These are phyloP conservation scores for Microbotryomycetes sp. DNA, from an alignment of 1,284 basidiomycete species.

Conservation along the genomic window DNA sequence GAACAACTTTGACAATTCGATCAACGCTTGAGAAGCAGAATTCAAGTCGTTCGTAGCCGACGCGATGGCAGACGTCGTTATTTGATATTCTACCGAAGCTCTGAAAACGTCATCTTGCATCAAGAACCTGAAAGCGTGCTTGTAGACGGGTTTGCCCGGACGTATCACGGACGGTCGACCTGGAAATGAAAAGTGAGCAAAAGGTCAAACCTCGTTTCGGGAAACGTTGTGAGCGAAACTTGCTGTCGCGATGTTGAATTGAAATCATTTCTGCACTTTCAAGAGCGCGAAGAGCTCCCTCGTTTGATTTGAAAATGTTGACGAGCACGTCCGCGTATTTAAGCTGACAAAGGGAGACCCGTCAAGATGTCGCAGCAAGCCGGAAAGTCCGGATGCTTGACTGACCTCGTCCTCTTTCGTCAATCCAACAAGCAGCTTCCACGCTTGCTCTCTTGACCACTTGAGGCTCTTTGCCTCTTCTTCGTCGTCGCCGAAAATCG, in stretches of 20 bases:
- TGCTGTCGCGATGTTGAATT: constrained; percentile 67
- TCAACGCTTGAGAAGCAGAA: constrained; percentile 61
- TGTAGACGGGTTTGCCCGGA: constrained; percentile 84
- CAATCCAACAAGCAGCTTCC: constrained; percentile 71
- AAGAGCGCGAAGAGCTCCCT: constrained; percentile 69
- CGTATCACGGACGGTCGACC: constrained; percentile 76
- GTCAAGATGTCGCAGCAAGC: background rate
- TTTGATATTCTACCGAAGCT: constrained; percentile 71
- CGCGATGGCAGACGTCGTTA: constrained; percentile 66
- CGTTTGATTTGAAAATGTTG: constrained; percentile 86
- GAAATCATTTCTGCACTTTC: constrained; percentile 84
- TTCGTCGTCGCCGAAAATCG: constrained; percentile 72
- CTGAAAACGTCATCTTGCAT: constrained; percentile 70
- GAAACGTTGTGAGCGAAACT: constrained; percentile 25
- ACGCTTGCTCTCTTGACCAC: constrained; percentile 84
- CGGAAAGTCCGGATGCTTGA: background rate
- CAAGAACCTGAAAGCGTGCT: constrained; percentile 72
- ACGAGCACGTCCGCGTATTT: constrained; percentile 75
- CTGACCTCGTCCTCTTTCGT: constrained; percentile 61
- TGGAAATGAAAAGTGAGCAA: constrained; percentile 36
- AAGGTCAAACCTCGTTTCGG: background rate
- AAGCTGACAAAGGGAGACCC: constrained; percentile 46
- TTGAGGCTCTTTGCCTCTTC: constrained; percentile 74
- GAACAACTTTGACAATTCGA: constrained; percentile 32
- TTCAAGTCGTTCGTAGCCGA: constrained; percentile 59